Evolutionary conservation across 208 protist species (phyloP), one percentile per base, ranked within the genome.

Genomic region (Trypanosoma grayi): DNA sequence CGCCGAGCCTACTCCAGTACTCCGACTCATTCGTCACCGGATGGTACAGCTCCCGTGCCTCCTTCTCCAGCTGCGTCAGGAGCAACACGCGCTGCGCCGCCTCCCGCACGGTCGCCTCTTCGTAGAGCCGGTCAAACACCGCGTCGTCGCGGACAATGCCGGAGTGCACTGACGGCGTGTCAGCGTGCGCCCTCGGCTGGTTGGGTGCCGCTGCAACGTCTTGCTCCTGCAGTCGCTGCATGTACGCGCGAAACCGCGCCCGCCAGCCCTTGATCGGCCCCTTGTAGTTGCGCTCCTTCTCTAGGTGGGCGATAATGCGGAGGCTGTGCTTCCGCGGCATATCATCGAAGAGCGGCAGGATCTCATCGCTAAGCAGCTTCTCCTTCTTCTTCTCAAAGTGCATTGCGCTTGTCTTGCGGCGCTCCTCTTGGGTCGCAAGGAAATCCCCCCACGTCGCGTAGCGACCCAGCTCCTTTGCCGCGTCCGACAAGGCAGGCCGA

Each of bases 231-330:
- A 70, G 69, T 14, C 36, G 20, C 14, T 60, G 57, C 70, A 82
- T 67, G 53, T 77, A 85, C 36, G 41, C 31, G 2, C 55, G 67
- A 47, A 77, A 75, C 16, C 66, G 70, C 51, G 70, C 68, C 2
- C 72, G 57, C 74, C 74, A 79, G 22, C 71, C 77, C 24, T 58
- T 61, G 22, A 83, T 63, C 14, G 78, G 75, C 11, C 70, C 75
- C 25, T 70, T 65, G 70, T 81, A 83, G 9, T 66, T 55, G 27
- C 64, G 70, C 44, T 73, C 67, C 52, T 69, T 73, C 30, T 80
- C 73, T 24, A 75, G 51, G 52, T 75, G 68, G 13, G 46, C 44
- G 47, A 55, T 61, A 27, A 77, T 75, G 24, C 72, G 62, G 25
- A 52, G 43, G 30, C 64, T 51, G 31, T 65, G 37, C 27, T 67